phyloP scores from a whole-genome alignment of 2,329 filamentous ascomycete genomes.

The Cladosporium velox region DNA sequence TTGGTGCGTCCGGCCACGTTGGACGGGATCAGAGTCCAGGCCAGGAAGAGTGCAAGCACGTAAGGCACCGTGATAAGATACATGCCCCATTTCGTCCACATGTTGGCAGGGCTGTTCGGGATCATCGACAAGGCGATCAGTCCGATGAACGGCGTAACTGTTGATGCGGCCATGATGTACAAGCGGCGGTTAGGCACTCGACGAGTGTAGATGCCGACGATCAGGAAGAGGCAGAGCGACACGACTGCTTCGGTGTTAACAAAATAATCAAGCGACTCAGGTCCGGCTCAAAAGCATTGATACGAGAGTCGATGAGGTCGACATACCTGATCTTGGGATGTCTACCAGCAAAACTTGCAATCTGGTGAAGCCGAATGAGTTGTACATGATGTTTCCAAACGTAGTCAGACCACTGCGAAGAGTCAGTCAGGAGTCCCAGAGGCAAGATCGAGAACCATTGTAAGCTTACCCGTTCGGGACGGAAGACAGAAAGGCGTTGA shows the following conservation, averaged over 20 bases:
- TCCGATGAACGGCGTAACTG: conserved; percentile 39
- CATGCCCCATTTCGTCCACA: conserved; percentile 43
- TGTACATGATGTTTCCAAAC: conserved; percentile 32
- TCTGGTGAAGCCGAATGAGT: conserved; percentile 33
- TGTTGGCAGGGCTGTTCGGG: conserved; percentile 35
- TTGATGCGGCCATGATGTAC: conserved; percentile 38
- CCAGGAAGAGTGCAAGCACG: conserved; percentile 38
- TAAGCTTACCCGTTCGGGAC: conserved; percentile 31
- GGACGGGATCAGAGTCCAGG: conserved; percentile 44
- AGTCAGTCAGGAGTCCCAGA: not conserved
- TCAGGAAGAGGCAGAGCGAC: conserved; percentile 37
- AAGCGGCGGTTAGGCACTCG: conserved; percentile 35
- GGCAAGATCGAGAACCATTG: not conserved
- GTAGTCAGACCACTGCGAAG: conserved; percentile 29
- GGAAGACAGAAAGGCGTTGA: conserved; percentile 34
- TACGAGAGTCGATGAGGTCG: not conserved
- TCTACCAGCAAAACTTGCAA: conserved; percentile 40
- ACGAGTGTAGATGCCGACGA: conserved; percentile 38
- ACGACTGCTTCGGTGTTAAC: conserved; percentile 25
- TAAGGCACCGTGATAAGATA: conserved; percentile 40
- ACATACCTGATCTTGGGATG: conserved; percentile 33
- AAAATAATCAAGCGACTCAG: not conserved
- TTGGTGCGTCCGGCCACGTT: conserved; percentile 53
- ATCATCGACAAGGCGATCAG: conserved; percentile 40
- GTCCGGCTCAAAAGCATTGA: not conserved